Conservation (phyloP, 345 rosid genomes). For the Gossypium raimondii region DNA sequence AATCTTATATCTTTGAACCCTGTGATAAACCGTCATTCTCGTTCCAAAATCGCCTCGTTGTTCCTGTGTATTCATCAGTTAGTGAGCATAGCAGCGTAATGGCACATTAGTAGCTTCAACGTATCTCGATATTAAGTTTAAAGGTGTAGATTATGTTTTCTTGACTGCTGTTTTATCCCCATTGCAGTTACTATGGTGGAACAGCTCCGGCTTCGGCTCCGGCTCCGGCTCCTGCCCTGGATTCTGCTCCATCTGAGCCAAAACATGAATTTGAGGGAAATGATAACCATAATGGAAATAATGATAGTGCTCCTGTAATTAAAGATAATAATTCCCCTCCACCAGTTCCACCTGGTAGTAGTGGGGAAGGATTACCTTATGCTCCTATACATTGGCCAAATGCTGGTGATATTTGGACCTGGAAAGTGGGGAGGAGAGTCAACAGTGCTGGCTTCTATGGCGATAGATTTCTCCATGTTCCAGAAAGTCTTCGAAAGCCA, state of each 20-base stretch:
- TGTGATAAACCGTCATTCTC: not conserved
- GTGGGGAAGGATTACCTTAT: conserved; percentile 81
- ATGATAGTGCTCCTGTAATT: conserved; percentile 20
- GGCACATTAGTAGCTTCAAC: not conserved
- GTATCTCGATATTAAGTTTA: not conserved
- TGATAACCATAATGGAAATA: conserved; percentile 21
- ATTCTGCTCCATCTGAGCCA: not conserved
- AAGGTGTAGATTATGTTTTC: not conserved
- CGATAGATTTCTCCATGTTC: conserved; percentile 62
- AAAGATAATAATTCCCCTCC: conserved; percentile 32
- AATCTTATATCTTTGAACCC: not conserved
- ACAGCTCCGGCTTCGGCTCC: not conserved
- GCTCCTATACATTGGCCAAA: conserved; percentile 78
- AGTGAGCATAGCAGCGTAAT: not conserved
- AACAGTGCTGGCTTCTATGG: conserved; percentile 35
- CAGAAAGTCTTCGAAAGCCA: conserved; percentile 33
- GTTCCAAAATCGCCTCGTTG: not conserved
- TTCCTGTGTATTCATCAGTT: not conserved
- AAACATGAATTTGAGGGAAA: conserved; percentile 32
- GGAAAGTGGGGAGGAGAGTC: conserved; percentile 83
- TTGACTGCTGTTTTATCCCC: not conserved
- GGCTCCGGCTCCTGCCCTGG: not conserved
- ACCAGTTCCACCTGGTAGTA: conserved; percentile 38
- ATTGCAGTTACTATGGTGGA: conserved; percentile 14
- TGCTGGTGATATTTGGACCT: conserved; percentile 75